Evolutionary conservation across 352 stramenopile species (phyloP), one percentile per base, ranked within the genome.

Genomic region (Pythium vanterpoolii): DNA sequence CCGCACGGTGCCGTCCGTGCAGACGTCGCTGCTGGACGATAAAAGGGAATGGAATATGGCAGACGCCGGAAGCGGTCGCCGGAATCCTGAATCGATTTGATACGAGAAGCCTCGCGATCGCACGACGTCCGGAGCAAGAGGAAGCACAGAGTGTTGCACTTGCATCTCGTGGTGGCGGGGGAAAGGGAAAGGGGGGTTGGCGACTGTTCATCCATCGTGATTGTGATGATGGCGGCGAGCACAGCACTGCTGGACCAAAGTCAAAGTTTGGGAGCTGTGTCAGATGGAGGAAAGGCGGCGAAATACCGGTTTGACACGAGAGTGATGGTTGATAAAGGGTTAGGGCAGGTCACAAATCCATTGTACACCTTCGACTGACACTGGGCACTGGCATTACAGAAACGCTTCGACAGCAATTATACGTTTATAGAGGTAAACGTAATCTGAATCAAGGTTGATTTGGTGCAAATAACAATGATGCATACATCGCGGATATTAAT

Each of bases 331-430:
- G 11, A 11, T 18, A 4, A 24, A 19, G 21, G 40, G 42, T 7
- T 48, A 48, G 42, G 42, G 42, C 11, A 30, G 21, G 42, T 48
- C 42, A 48, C 42, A 9, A 48, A 28, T 48, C 42, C 42, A 23
- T 48, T 48, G 42, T 24, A 48, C 7, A 48, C 42, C 16, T 21
- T 48, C 19, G 23, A 30, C 42, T 48, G 42, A 5, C 21, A 6
- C 31, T 36, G 31, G 6, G 31, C 31, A 36, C 31, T 36, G 31
- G 11, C 6, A 6, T 36, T 6, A 36, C 31, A 36, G 31, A 36
- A n/a, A n/a, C n/a, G n/a, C n/a, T 36, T 36, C 11, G 11, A 13
- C 31, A 36, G 31, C 11, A 36, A 36, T n/a, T n/a, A 36, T 11
- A 11, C 31, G 31, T 6, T 6, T 36, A 36, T 36, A 13, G 31